Conservation (phyloP, 2,329 filamentous ascomycete species). For the Pseudopyricularia javanii region DNA sequence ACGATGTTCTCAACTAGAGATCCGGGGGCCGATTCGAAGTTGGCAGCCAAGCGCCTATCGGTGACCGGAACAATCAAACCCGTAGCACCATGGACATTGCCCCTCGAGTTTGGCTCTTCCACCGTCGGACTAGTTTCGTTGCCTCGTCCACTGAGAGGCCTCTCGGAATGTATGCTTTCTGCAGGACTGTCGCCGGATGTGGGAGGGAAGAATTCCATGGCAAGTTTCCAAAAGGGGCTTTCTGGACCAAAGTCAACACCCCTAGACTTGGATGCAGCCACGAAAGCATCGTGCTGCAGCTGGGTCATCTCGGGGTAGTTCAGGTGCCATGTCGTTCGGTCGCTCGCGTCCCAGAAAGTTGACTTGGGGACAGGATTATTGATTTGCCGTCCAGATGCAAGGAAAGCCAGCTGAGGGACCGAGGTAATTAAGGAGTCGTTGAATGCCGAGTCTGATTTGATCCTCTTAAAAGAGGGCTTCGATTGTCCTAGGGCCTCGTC, state of each 20-base stretch:
- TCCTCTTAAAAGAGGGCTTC: slow-evolving; percentile 41
- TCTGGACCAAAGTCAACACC: slow-evolving; percentile 37
- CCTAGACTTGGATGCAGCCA: slow-evolving; percentile 33
- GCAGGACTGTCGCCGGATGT: neutral
- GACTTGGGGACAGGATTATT: slow-evolving; percentile 43
- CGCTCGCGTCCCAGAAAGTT: slow-evolving; percentile 42
- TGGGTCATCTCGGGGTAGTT: slow-evolving; percentile 53
- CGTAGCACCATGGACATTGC: neutral
- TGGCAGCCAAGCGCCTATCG: slow-evolving; percentile 26
- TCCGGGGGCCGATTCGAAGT: slow-evolving; percentile 50
- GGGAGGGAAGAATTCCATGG: slow-evolving; percentile 47
- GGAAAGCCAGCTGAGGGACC: slow-evolving; percentile 35
- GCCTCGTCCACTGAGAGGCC: neutral
- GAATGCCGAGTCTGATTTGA: slow-evolving; percentile 37
- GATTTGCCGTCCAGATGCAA: slow-evolving; percentile 42
- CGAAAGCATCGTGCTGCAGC: slow-evolving; percentile 43
- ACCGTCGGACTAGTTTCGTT: neutral
- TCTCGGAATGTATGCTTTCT: neutral
- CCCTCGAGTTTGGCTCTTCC: neutral
- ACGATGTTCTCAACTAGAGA: slow-evolving; percentile 53
- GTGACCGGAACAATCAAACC: slow-evolving; percentile 1
- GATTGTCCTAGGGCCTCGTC: slow-evolving; percentile 30
- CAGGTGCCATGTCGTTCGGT: slow-evolving; percentile 45
- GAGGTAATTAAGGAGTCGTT: slow-evolving; percentile 34
- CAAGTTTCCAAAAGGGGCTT: slow-evolving; percentile 40